Evolutionary conservation across 805 yeast species (phyloP), one percentile per base, ranked within the genome.

Genomic region (Torulaspora franciscae): DNA sequence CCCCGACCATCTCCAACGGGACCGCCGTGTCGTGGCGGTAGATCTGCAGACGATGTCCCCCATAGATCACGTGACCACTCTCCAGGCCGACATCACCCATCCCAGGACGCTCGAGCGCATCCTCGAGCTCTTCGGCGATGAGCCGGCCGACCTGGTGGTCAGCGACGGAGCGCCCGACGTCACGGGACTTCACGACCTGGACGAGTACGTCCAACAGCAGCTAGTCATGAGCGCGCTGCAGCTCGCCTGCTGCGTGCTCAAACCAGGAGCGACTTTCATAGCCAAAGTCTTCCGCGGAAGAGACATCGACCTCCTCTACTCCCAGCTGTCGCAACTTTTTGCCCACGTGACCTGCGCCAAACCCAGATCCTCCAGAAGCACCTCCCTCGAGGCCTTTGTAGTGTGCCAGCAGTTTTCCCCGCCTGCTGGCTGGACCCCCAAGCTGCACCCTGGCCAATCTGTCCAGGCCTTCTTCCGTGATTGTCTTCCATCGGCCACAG

Each of bases 91-190:
- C 67, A 93, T 93, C 55, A 93, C 99, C 1, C 97, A 93, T 67
- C 97, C 99, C 11, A 79, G 80, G 59, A 93, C 99, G 0, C 72
- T 93, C 42, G 75, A 75, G 29, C 76, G 73, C 57, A 93, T 93
- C 36, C 66, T 86, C 54, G 83, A 81, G 27, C 75, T 84, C 32
- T 93, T 93, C 69, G 95, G 86, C 17, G 96, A 96, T 32, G 86
- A 86, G 54, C 81, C 85, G 45, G 98, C 98, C 0, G 99, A 93
- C 65, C 84, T 91, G 62, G 96, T 93, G 0, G 88, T 96, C 58
- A 83, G 95, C 57, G 98, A 93, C 64, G 99, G 99, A 46, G 99
- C 99, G 0, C 99, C 99, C 2, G 99, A 93, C 67, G 99, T 93
- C 17, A 93, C 99, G 0, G 99, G 99, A 0, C 67, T 93, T 41